These are phyloP conservation scores for Sindora glabra DNA, from an alignment of 306 rosid genomes.

Conservation along the genomic window DNA sequence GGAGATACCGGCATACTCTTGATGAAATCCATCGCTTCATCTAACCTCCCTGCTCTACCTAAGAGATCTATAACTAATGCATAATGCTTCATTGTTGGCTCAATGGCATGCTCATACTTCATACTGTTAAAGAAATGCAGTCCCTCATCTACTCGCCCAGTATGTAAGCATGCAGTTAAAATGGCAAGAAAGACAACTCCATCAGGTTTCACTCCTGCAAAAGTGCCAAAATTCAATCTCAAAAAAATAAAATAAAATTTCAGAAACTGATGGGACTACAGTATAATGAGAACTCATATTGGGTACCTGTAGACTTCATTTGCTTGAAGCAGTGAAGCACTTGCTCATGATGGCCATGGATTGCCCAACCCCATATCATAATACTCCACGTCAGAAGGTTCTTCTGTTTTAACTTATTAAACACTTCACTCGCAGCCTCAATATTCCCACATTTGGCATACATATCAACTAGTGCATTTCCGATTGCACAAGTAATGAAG, in stretches of 20 bases:
- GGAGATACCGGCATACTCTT: not conserved
- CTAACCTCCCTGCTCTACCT: not conserved
- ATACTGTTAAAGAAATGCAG: not conserved
- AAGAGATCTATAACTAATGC: not conserved
- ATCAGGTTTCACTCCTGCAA: not conserved
- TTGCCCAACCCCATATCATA: not conserved
- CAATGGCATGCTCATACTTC: not conserved
- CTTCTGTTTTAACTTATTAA: not conserved
- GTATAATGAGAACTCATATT: not conserved
- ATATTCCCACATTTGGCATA: not conserved
- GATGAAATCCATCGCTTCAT: not conserved
- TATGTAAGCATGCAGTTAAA: not conserved
- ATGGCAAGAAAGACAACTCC: not conserved
- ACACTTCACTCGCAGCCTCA: not conserved
- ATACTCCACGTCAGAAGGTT: not conserved
- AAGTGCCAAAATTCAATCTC: not conserved
- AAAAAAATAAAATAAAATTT: not conserved
- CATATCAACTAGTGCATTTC: not conserved
- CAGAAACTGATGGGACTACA: not conserved
- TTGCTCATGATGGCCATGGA: not conserved
- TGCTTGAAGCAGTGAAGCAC: not conserved
- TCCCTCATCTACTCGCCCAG: not conserved
- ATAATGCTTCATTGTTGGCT: not conserved
- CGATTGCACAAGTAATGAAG: conserved; percentile 2
- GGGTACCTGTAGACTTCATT: not conserved